A percentile compares a stretch with the other conserved stretches of the same genome.
These are phyloP conservation scores for Chimonanthus salicifolius DNA, from an alignment of 164 flowering plant genomes.

Conservation along the genomic window DNA sequence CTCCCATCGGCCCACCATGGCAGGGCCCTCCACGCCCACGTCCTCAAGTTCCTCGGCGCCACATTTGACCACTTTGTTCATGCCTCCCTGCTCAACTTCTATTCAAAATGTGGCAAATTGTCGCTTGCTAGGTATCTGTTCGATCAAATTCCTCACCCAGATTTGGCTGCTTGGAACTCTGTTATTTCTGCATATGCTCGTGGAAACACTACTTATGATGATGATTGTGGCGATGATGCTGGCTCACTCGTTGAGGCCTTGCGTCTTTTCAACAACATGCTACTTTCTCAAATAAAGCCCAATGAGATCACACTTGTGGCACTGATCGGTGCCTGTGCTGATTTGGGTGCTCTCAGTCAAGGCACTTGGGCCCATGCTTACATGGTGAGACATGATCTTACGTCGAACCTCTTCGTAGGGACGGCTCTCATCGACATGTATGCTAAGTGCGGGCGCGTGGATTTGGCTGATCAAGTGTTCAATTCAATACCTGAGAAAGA, in stretches of 20 bases:
- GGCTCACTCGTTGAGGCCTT: slow-evolving; percentile 36
- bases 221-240: slow-evolving; percentile 11
- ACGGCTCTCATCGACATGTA: slow-evolving; percentile 49
- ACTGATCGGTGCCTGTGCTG: slow-evolving; percentile 50
- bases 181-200: slow-evolving; percentile 42
- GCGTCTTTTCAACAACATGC: slow-evolving; percentile 43
- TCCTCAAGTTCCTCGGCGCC: slow-evolving; percentile 44
- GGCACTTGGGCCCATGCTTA: slow-evolving; percentile 63
- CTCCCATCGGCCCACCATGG: slow-evolving; percentile 38
- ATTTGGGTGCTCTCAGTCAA: slow-evolving; percentile 47
- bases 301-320: slow-evolving; percentile 54
- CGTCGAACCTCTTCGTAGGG: slow-evolving; percentile 36
- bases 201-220: slow-evolving; percentile 3
- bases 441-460: slow-evolving; percentile 43
- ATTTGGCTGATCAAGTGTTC: slow-evolving; percentile 39
- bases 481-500: slow-evolving; percentile 42
- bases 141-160: slow-evolving; percentile 38
- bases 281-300: slow-evolving; percentile 30
- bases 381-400: slow-evolving; percentile 30
- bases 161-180: slow-evolving; percentile 55
- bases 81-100: slow-evolving; percentile 41
- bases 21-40: slow-evolving; percentile 45
- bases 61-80: slow-evolving; percentile 41
- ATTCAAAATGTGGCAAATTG: slow-evolving; percentile 41
- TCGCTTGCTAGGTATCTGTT: slow-evolving; percentile 39